phyloP scores from a whole-genome alignment of 257 asterid species.

The Anisodus acutangulus region DNA sequence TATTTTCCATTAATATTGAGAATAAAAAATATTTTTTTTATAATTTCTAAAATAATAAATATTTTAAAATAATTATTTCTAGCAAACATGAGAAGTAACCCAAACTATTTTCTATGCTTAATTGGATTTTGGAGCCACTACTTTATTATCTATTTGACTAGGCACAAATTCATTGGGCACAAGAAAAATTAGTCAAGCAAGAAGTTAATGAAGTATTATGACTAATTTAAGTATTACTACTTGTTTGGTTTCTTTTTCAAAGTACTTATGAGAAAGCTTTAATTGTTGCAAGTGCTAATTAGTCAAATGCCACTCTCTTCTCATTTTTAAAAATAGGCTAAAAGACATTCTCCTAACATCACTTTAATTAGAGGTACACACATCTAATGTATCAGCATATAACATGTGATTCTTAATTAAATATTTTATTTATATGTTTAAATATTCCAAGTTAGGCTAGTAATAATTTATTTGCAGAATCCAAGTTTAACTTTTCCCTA shows the following conservation, averaged over 20 bases:
- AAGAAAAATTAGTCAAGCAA: not conserved
- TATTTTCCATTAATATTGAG: not conserved
- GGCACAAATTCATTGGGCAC: not conserved
- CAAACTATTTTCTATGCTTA: not conserved
- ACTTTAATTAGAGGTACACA: slow-evolving; percentile 18
- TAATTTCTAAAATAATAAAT: not conserved
- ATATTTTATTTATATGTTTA: not conserved
- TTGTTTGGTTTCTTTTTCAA: not conserved
- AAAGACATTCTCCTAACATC: slow-evolving; percentile 32
- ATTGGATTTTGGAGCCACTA: not conserved
- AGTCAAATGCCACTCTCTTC: not conserved
- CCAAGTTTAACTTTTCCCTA: not conserved
- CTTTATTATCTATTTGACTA: not conserved
- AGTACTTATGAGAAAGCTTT: not conserved
- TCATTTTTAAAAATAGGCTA: slow-evolving; percentile 9
- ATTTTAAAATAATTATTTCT: not conserved
- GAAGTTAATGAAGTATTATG: not conserved
- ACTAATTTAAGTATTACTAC: not conserved
- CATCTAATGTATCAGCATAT: not conserved
- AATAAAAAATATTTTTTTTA: not conserved
- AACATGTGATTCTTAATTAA: slow-evolving; percentile 27
- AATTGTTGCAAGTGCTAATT: slow-evolving; percentile 14
- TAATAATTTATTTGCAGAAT: not conserved
- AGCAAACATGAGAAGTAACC: not conserved
- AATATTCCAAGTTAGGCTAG: not conserved